Percentiles rank a stretch among this genome's conserved stretches.
Evolutionary conservation across 2,329 filamentous ascomycete species (phyloP).

Genomic region (Colletotrichum sp.): DNA sequence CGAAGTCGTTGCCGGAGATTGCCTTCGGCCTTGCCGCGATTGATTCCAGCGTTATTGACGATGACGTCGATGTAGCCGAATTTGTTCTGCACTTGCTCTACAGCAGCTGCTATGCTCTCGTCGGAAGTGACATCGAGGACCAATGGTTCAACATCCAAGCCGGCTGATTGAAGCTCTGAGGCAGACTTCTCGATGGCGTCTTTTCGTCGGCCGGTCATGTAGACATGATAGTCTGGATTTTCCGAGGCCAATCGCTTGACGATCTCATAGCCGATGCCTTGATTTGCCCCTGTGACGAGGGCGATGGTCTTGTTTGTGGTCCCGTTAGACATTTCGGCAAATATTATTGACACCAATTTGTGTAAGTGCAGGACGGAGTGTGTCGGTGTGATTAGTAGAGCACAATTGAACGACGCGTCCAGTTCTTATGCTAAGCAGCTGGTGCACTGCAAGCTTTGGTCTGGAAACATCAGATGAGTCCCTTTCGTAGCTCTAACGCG

Average conservation of each 20-base stretch:
- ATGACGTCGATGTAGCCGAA: slow-evolving; percentile 64
- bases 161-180: not conserved
- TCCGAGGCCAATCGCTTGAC: not conserved
- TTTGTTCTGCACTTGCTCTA: slow-evolving; percentile 43
- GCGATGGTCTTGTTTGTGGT: not conserved
- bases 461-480: not conserved
- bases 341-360: rapidly evolving
- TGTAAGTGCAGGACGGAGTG: rapidly evolving
- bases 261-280: slow-evolving; percentile 19
- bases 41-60: slow-evolving; percentile 67
- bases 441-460: not conserved
- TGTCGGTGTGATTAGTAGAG: rapidly evolving
- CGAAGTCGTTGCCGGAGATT: slow-evolving; percentile 52
- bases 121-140: slow-evolving; percentile 61
- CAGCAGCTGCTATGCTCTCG: slow-evolving; percentile 35
- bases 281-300: slow-evolving; percentile 16
- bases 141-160: slow-evolving; percentile 29
- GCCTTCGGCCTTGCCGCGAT: slow-evolving; percentile 55
- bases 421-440: not conserved
- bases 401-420: not conserved
- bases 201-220: slow-evolving; percentile 2
- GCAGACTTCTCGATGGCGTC: slow-evolving; percentile 10
- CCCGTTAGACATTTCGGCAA: not conserved
- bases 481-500: not conserved
- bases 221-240: slow-evolving; percentile 3